Evolutionary conservation across 106 monocot species (phyloP), one percentile per base, ranked within the genome.

Genomic region (Posidonia australis): DNA sequence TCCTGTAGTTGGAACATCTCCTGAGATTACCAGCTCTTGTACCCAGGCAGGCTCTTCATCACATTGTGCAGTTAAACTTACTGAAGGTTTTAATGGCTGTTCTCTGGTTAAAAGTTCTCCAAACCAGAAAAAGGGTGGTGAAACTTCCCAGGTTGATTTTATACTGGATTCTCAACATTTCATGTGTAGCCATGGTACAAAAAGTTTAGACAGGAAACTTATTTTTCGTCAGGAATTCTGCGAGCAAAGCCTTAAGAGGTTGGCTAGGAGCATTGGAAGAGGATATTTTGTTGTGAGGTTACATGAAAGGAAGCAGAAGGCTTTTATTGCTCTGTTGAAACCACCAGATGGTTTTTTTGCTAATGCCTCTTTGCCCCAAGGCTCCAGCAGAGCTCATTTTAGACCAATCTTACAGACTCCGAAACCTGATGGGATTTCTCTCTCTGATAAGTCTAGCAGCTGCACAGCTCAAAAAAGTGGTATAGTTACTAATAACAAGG

Each of bases 211-310:
- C 1, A 31, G 19, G 45, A 77, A 70, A 19, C 25, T 47, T 76
- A 49, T 6, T 44, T 55, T 27, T 53, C 30, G 42, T 28, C 51
- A 1, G 19, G 41, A 64, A 63, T 30, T 53, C 63, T 22, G 22
- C 1, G 30, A 18, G 14, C 74, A 13, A 70, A 70, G 76, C 20
- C 23, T 79, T 41, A 71, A 54, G 66, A 70, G 60, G 29, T 27
- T 63, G 29, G 64, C 76, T 4, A 73, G 71, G 62, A 59, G 60
- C 41, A 25, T 57, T 41, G 74, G 73, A 48, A 72, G 63, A 30
- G 74, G 68, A 6, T 27, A 52, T 18, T 22, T 26, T 46, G 18
- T 9, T 59, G 26, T 17, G 58, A 48, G 19, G n/a, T 28, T 58
- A 5, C 23, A 54, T 59, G 18, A 18, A 28, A 29, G 22, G 7